These are phyloP conservation scores for Thraustochytrium striatum DNA, from an alignment of 352 stramenopile species.

Conservation along the genomic window DNA sequence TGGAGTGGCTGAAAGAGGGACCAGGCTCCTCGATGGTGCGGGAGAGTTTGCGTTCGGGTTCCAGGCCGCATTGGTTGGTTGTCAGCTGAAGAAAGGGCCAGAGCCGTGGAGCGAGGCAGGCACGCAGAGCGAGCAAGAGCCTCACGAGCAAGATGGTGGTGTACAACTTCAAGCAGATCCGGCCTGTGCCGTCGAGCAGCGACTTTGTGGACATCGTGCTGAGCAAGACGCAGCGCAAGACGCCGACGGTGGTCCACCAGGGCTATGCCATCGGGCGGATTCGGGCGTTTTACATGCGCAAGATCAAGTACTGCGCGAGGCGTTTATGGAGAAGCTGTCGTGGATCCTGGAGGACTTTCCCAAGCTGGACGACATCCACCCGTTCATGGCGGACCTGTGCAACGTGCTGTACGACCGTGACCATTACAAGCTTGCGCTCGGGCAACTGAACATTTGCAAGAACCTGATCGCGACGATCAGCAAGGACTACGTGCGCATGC, in stretches of 20 bases:
- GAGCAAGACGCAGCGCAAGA: conserved; percentile 96
- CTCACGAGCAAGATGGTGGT: conserved; percentile 54
- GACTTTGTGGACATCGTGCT: conserved; percentile 99
- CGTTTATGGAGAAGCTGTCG: conserved; percentile 92
- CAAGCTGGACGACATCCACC: conserved; percentile 92
- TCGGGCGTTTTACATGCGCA: conserved; percentile 94
- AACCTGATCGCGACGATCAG: conserved; percentile 93
- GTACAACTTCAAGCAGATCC: conserved; percentile 99
- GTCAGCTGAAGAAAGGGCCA: background rate
- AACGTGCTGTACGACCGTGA: conserved; percentile 99
- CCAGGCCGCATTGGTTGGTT: no score
- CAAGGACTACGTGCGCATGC: conserved; percentile 98
- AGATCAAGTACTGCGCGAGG: conserved; percentile 99
- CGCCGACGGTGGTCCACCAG: conserved; percentile 97
- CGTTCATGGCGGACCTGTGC: conserved; percentile 99
- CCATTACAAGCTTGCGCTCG: conserved; percentile 99
- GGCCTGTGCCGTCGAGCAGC: conserved; percentile 87
- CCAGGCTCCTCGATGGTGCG: no score
- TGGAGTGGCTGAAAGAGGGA: no score
- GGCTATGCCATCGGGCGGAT: conserved; percentile 97
- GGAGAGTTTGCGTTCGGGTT: no score
- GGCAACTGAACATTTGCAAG: conserved; percentile 97
- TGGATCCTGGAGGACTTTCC: conserved; percentile 98
- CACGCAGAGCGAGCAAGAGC: background rate
- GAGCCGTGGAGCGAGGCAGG: background rate